Base-by-base conservation (phyloP, 2,329 filamentous ascomycete genomes). In the Fusarium nygamai region DNA sequence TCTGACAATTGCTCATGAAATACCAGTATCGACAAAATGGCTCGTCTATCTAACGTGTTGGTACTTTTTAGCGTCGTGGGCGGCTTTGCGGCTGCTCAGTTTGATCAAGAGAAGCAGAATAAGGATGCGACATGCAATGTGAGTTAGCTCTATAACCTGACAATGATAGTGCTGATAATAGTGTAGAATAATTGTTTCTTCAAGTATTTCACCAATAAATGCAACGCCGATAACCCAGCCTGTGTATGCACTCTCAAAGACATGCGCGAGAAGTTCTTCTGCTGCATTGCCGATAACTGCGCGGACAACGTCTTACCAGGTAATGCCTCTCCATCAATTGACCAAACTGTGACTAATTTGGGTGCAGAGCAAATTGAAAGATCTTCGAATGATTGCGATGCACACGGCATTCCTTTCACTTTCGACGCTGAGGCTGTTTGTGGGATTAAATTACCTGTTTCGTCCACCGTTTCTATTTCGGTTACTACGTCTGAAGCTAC, bases 191-290 rank as follows among this genome's bases (percentile, higher is more conserved):
- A 33, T 16, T 68, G 65, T 8, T 68, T 53, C 39, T 67, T 54
- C 10, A 51, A 68, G 2, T 68, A 43, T 22, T 68, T 68, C 5
- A 67, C 65, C 5, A 67, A 68, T 6, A 61, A 67, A 5, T 68
- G 65, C 16, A 68, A 68, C 22, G 27, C 36, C 0, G 63, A 67
- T 31, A 68, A 67, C 13, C 56, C 56, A 16, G 65, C 65, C 8
- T 68, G 65, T 6, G 46, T 53, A 0, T 68, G 65, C 8, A 68
- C 63, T 0, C 20, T 68, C 1, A 46, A 68, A 0, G 65, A 67
- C 10, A 67, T 61, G 54, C 48, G 65, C 5, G 47, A 68, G 24
- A 68, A 68, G 0, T 68, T 53, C 19, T 19, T 68, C 20, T 68
- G 65, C 24, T 68, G 65, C 9, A 53, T 68, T 2, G 64, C 65